Percentiles rank a stretch among this genome's conserved stretches.
Conservation (phyloP, 2,329 filamentous ascomycete genomes). For the Sporothrix euskadiensis region DNA sequence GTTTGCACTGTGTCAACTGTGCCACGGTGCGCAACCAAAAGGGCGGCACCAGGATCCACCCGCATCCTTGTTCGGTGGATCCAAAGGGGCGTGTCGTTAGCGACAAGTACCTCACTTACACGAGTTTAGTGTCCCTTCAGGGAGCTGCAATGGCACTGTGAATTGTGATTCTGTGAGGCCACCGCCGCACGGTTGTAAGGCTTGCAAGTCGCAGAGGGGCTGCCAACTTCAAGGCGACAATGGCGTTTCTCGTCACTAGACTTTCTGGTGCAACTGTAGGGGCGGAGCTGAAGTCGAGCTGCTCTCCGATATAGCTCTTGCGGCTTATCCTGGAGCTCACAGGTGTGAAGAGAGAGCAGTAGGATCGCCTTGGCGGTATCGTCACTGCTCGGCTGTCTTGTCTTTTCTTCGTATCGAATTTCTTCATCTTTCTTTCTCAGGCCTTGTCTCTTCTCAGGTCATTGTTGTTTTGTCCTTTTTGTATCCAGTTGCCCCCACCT, state of each 20-base stretch:
- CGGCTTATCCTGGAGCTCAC: background rate
- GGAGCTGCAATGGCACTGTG: background rate
- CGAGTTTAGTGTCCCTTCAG: background rate
- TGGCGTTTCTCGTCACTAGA: background rate
- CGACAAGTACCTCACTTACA: conserved; percentile 12
- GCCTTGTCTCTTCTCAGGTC: background rate
- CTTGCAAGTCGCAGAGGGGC: background rate
- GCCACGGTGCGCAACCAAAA: background rate
- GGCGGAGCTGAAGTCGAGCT: background rate
- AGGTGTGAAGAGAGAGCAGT: background rate
- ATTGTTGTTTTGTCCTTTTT: background rate
- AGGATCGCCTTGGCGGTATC: background rate
- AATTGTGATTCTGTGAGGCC: background rate
- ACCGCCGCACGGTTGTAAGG: background rate
- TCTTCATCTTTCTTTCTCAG: background rate
- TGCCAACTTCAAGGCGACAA: background rate
- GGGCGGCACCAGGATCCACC: conserved; percentile 1
- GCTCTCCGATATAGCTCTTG: background rate
- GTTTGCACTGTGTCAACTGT: background rate
- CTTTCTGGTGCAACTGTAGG: background rate
- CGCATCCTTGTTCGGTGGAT: background rate
- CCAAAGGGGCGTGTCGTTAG: conserved; percentile 13
- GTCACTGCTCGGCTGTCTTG: background rate
- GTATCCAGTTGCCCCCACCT: background rate
- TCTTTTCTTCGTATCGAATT: background rate